Percentiles rank a stretch among this genome's conserved stretches.
Evolutionary conservation across 441 rosid genomes (phyloP).

Genomic region (Arabidopsis lyrata): DNA sequence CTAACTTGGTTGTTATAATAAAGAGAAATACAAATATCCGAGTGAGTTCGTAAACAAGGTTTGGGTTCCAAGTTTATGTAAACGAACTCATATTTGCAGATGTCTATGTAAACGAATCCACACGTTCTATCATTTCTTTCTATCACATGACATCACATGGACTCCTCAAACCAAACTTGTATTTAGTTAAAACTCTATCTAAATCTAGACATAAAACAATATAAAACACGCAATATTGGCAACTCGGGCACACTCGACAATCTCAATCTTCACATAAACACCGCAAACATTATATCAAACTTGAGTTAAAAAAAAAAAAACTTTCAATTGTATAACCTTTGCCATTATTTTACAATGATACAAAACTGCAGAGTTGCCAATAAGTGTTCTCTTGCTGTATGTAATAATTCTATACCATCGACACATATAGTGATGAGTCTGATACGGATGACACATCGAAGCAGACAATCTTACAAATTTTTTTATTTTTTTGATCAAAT

Average conservation of each 20-base stretch:
- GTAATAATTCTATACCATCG: neutral
- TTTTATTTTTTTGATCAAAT: too few relatives aligned
- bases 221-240: neutral
- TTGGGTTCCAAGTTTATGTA: too few relatives aligned
- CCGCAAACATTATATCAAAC: neutral
- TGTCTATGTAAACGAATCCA: too few relatives aligned
- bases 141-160: neutral
- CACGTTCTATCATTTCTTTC: too few relatives aligned
- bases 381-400: neutral
- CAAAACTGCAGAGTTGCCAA: neutral
- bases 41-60: neutral
- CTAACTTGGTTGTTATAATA: neutral
- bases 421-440: conserved; percentile 14
- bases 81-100: too few relatives aligned
- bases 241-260: neutral
- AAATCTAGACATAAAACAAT: neutral
- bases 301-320: neutral
- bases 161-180: neutral
- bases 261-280: neutral
- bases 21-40: neutral
- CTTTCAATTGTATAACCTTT: neutral
- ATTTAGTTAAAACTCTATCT: neutral
- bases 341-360: neutral
- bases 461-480: neutral
- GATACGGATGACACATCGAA: neutral